Evolutionary conservation across 139 green algal genomes (phyloP), one percentile per base, ranked within the genome.

Genomic region (Marvania coccoides): DNA sequence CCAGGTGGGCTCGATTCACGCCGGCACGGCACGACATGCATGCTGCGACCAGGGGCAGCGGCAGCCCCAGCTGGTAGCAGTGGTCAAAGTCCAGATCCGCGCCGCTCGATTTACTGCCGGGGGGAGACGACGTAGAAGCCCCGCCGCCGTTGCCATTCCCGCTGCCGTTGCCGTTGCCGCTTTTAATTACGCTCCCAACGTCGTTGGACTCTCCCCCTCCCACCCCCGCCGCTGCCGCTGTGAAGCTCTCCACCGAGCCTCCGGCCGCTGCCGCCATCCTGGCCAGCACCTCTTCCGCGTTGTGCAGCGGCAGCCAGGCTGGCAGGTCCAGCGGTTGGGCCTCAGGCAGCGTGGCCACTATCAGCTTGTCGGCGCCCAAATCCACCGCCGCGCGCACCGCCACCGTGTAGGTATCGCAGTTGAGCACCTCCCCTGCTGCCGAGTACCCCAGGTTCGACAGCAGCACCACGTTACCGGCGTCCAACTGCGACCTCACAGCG

Each of bases 361-460:
- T 87, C 13, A 98, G 70, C 82, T 98, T 98, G 76, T 98, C 92
- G 2, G 93, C 93, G 1, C 61, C 57, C 13, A 98, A 75, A 65
- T 81, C 75, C 15, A 78, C 67, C 12, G 79, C 79, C 0, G 79
- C 75, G 28, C 73, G 71, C 1, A 74, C 68, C 10, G 72, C 79
- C 12, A 85, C 88, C 45, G 63, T 67, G 58, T 73, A 73, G 12
- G 61, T 77, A 60, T 89, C 92, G 1, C 84, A 89, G 83, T 97
- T 97, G 31, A 99, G 84, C 54, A 96, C 85, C 66, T 98, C 88
- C 0, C 93, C 93, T 5, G 77, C 71, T 0, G 88, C 70, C 24
- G 46, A 77, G 70, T 79, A 74, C 38, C 71, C 59, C 8, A 99
- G 69, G 81, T 91, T 96, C 39, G 63, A 81, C 2, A 99, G 80